phyloP scores from a whole-genome alignment of 495 filamentous ascomycete genomes.

The Massariosphaeria phaeospora region DNA sequence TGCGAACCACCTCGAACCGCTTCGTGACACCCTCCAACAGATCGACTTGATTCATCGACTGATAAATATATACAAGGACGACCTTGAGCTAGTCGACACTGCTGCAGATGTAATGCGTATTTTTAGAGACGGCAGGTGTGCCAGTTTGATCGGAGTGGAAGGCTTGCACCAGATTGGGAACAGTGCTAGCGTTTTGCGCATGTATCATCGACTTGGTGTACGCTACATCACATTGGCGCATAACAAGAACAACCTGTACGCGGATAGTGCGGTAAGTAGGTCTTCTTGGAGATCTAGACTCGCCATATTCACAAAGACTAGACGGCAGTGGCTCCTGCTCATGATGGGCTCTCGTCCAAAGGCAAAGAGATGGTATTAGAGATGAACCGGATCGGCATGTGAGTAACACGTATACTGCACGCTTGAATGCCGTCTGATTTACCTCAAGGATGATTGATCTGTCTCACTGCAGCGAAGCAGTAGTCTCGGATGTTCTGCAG shows the following conservation, averaged over 20 bases:
- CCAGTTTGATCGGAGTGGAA: constrained; percentile 27
- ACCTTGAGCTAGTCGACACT: constrained; percentile 18
- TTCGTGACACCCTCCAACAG: constrained; percentile 40
- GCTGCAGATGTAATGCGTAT: constrained; percentile 23
- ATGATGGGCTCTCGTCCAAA: constrained; percentile 5
- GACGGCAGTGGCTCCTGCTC: not conserved
- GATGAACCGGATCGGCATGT: constrained; percentile 28
- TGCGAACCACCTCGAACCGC: constrained; percentile 12
- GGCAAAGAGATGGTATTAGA: constrained; percentile 15
- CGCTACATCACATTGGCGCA: constrained; percentile 17
- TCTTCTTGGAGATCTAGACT: not conserved
- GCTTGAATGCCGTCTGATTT: not conserved
- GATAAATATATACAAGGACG: constrained; percentile 26
- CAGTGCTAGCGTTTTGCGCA: constrained; percentile 37
- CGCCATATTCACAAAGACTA: too few relatives aligned
- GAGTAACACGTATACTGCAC: not conserved
- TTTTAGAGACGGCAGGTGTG: constrained; percentile 14
- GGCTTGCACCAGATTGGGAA: constrained; percentile 33
- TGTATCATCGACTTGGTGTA: constrained; percentile 19
- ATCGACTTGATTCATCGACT: constrained; percentile 41
- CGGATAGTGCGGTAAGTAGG: constrained; percentile 14
- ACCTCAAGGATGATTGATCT: constrained; percentile 17
- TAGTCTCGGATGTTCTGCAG: constrained; percentile 52
- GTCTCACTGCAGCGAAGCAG: constrained; percentile 45
- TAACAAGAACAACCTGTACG: constrained; percentile 15